phyloP scores from a whole-genome alignment of 1,139 yeast genomes.

The Komagataea norvegica region DNA sequence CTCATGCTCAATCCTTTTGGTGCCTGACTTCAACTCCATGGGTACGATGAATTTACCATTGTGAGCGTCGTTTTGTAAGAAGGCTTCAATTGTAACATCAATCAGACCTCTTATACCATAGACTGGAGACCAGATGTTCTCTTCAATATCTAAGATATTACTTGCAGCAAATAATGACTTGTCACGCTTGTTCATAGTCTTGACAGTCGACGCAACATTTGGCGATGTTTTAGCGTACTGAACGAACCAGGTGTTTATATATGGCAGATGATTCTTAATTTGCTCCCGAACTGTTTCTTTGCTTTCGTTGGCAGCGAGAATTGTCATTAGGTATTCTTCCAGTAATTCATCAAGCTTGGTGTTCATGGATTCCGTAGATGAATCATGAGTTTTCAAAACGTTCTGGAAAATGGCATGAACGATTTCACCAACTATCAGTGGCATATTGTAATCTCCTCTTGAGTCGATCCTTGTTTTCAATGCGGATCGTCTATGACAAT shows the following conservation, averaged over 20 bases:
- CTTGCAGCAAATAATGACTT: slow-evolving; percentile 48
- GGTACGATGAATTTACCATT: slow-evolving; percentile 56
- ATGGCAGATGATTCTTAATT: slow-evolving; percentile 50
- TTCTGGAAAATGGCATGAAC: slow-evolving; percentile 76
- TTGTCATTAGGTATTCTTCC: slow-evolving; percentile 40
- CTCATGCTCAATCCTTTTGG: slow-evolving; percentile 61
- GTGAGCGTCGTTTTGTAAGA: slow-evolving; percentile 25
- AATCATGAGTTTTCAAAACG: slow-evolving; percentile 45
- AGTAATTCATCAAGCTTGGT: slow-evolving; percentile 43
- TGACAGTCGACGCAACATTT: slow-evolving; percentile 23
- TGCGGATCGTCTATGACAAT: slow-evolving; percentile 69
- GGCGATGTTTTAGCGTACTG: slow-evolving; percentile 34
- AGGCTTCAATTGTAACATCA: slow-evolving; percentile 78
- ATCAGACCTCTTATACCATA: slow-evolving; percentile 90
- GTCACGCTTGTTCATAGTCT: slow-evolving; percentile 38
- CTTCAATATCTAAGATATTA: slow-evolving; percentile 79
- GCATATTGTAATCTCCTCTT: slow-evolving; percentile 51
- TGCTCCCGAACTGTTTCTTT: slow-evolving; percentile 42
- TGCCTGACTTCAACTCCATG: slow-evolving; percentile 86
- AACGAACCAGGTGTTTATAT: slow-evolving; percentile 60
- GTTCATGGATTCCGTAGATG: slow-evolving; percentile 42
- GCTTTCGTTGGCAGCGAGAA: slow-evolving; percentile 54
- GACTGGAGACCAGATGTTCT: slow-evolving; percentile 85
- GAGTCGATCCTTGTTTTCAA: slow-evolving; percentile 48
- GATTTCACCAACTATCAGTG: slow-evolving; percentile 70